Evolutionary conservation across 805 yeast species (phyloP), one percentile per base, ranked within the genome.

Genomic region (Candida nitratophila): DNA sequence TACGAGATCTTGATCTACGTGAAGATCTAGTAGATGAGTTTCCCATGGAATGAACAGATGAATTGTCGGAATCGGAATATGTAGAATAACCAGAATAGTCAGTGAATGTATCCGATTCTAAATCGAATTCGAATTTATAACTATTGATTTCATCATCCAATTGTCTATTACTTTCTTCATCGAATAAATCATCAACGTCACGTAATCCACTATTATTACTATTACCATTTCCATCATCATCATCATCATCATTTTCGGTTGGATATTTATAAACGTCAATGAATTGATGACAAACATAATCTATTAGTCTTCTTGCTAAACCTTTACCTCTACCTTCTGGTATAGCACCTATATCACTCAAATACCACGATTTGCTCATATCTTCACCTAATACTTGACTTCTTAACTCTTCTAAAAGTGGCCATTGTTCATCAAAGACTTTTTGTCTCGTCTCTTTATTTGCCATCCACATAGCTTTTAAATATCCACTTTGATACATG

Each of bases 301-400:
- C 73, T 41, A 78, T 62, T 47, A 79, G 63, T 47, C 68, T 61
- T 54, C 76, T 67, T 31, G 81, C 80, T 50, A 76, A 66, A 20
- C 83, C 82, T 53, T 74, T 74, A 43, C 84, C 83, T 54, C 79
- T 65, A 63, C 79, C 79, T 35, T 69, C 57, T 8, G 81, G 80
- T 37, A 74, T 63, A 21, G 79, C 76, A 36, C 83, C 83, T 43
- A 79, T 66, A 55, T 79, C 83, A 39, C 74, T 68, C 48, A 79
- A 64, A 55, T 79, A 79, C 83, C 83, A 79, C 42, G 76, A 60
- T 37, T 64, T 56, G 38, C 59, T 61, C 40, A 57, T 60, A 16
- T 64, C 63, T 4, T 67, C 66, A 21, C 70, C 68, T 42, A 79
- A 58, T 15, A 73, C 73, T 17, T 67, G 66, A 39, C 63, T 57